Evolutionary conservation across 805 yeast genomes (phyloP), one percentile per base, ranked within the genome.

Genomic region (Nakazawaea holstii): DNA sequence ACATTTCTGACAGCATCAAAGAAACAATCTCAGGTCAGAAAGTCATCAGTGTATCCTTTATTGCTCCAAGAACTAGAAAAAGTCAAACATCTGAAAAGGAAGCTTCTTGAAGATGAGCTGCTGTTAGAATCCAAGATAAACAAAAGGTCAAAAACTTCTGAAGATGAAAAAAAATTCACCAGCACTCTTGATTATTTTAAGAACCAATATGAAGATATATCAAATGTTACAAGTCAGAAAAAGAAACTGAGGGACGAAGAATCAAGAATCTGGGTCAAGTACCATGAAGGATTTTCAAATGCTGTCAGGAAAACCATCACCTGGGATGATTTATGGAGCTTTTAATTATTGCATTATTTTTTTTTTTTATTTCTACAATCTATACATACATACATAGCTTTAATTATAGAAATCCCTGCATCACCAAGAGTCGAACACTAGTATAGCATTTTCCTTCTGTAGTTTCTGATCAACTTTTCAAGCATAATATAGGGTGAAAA

Each of bases 201-300:
- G 49, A 59, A 53, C 26, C 77, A 75, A 50, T 77, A 77, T 46
- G 65, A 60, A 43, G 30, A 46, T 40, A 29, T 56, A 49, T 38
- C 49, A 39, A 13, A 44, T 43, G 27, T 53, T n/a, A 37, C 50
- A 40, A 51, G 24, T 15, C 46, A 50, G 28, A 43, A 49, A 11
- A 30, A 42, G 31, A 49, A 52, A 17, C 36, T 53, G 3, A 39
- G 46, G 30, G 39, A 49, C 35, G 64, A 55, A 44, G 67, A 52
- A 37, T 58, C 63, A 29, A 67, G 79, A 55, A 73, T 80, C 40
- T 90, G 97, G 97, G 87, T 90, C n/a, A 88, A 85, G 59, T 89
- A 83, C 59, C 86, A 85, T 53, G 97, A 90, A 65, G 97, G 97
- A 0, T 90, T 84, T 58, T 86, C 95, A 5, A 85, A 88, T 62